phyloP scores from a whole-genome alignment of 352 stramenopile genomes.

The Achlya hypogyna region DNA sequence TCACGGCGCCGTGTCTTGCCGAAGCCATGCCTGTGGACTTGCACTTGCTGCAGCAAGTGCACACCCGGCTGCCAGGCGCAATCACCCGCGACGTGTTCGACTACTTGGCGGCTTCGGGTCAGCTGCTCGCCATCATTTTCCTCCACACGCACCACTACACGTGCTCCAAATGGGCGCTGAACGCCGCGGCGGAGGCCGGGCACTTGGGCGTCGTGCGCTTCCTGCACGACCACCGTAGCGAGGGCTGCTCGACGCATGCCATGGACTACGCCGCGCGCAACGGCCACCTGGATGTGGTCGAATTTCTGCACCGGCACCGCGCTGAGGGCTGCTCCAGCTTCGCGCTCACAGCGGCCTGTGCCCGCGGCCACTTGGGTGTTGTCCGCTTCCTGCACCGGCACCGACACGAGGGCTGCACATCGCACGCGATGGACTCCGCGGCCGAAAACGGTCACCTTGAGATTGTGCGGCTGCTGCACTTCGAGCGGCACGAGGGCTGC shows the following conservation, averaged over 20 bases:
- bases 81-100: not conserved
- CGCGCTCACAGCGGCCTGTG: constrained; percentile 18
- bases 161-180: constrained; percentile 10
- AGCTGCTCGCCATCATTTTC: not conserved
- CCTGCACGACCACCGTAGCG: constrained; percentile 18
- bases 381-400: constrained; percentile 11
- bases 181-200: constrained; percentile 23
- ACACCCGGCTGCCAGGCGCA: too few species aligned
- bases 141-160: not conserved
- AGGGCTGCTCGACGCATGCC: constrained; percentile 21
- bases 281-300: constrained; percentile 23
- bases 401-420: constrained; percentile 1
- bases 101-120: not conserved
- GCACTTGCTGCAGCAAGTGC: not conserved
- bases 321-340: not conserved
- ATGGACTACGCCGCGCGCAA: constrained; percentile 23
- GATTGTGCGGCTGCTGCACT: constrained; percentile 2
- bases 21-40: not conserved
- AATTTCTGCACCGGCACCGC: constrained; percentile 19
- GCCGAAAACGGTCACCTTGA: not conserved
- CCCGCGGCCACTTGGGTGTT: not conserved
- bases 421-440: constrained; percentile 12
- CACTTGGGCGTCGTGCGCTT: constrained; percentile 23
- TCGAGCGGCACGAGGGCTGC: not conserved
- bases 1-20: not conserved